These are phyloP conservation scores for Chaetomiaceae sp. DNA, from an alignment of 2,329 filamentous ascomycete genomes.

Conservation along the genomic window DNA sequence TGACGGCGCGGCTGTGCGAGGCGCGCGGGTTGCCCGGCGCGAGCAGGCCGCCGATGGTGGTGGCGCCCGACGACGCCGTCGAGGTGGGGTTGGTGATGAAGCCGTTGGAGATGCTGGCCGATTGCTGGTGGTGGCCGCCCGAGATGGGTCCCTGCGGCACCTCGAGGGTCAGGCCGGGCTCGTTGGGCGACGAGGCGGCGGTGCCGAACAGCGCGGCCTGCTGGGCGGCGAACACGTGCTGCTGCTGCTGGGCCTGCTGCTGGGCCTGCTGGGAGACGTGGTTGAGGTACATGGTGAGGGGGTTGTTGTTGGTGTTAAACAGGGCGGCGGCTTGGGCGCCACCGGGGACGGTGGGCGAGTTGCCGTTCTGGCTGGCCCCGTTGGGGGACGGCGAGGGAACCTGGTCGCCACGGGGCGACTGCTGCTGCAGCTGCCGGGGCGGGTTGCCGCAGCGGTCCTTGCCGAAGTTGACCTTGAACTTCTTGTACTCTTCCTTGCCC, in stretches of 20 bases:
- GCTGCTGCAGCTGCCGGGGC: constrained; percentile 74
- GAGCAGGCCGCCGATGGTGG: constrained; percentile 71
- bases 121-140: constrained; percentile 61
- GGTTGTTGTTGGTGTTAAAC: constrained; percentile 80
- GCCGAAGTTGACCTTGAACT: constrained; percentile 99
- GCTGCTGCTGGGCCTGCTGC: constrained; percentile 69
- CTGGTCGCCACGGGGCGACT: constrained; percentile 61
- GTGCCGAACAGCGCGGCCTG: constrained; percentile 79
- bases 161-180: constrained; percentile 48
- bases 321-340: constrained; percentile 61
- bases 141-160: constrained; percentile 57
- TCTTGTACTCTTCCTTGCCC: constrained; percentile 91
- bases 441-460: constrained; percentile 98
- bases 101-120: constrained; percentile 62
- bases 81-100: constrained; percentile 51
- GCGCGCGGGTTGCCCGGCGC: constrained; percentile 58
- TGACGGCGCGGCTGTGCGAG: constrained; percentile 77
- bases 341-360: constrained; percentile 51
- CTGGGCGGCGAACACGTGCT: constrained; percentile 66
- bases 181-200: constrained; percentile 55
- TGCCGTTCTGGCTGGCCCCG: constrained; percentile 55
- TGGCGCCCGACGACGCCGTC: constrained; percentile 50
- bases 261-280: constrained; percentile 72
- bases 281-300: constrained; percentile 87
- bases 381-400: constrained; percentile 55